A percentile compares a stretch with the other conserved stretches of the same genome.
phyloP scores from a whole-genome alignment of 441 rosid species.

The Arabidopsis lyrata region DNA sequence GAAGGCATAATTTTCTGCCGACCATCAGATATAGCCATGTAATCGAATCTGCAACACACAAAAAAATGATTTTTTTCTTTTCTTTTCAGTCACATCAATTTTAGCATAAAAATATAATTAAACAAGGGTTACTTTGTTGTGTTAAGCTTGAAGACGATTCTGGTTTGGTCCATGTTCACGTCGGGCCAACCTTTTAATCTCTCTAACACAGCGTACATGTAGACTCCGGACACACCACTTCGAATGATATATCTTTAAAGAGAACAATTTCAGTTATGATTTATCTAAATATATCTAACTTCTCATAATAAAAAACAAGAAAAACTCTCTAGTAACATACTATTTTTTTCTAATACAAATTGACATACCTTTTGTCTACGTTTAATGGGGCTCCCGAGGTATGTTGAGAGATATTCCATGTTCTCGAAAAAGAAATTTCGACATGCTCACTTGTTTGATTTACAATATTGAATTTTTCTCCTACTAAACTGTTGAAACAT shows the following conservation, averaged over 20 bases:
- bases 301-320: background rate
- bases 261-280: background rate
- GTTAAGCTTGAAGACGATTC: conserved; percentile 80
- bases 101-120: background rate
- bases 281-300: background rate
- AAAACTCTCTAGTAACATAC: background rate
- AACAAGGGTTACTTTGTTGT: conserved; percentile 45
- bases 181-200: conserved; percentile 74
- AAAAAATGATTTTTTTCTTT: too few species aligned
- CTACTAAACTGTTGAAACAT: conserved; percentile 52
- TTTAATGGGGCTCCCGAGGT: conserved; percentile 55
- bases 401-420: conserved; percentile 49
- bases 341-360: background rate
- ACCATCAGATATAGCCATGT: conserved; percentile 53
- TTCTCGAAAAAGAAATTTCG: conserved; percentile 72
- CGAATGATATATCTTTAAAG: conserved; percentile 65
- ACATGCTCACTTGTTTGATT: conserved; percentile 56
- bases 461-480: conserved; percentile 51
- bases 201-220: conserved; percentile 69
- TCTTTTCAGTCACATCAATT: background rate
- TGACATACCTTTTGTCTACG: conserved; percentile 70
- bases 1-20: conserved; percentile 51
- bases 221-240: conserved; percentile 67
- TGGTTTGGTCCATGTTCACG: conserved; percentile 79
- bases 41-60: conserved; percentile 42